These are phyloP conservation scores for Globisporangium barbulae DNA, from an alignment of 352 stramenopile genomes.

Conservation along the genomic window DNA sequence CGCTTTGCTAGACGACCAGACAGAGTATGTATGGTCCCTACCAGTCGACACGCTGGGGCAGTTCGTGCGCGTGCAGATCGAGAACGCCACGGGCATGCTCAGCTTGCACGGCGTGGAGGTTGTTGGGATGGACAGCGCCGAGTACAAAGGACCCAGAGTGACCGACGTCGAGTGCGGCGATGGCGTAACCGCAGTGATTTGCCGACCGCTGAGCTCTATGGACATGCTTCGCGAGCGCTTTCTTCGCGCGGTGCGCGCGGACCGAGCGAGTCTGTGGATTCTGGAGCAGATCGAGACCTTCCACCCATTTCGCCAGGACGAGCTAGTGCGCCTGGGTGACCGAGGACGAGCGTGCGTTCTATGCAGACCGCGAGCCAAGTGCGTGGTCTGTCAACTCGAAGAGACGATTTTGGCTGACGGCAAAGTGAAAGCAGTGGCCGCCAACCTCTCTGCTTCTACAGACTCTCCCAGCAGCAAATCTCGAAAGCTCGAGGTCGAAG, in stretches of 20 bases:
- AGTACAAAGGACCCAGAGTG: constrained; percentile 56
- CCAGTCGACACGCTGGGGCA: constrained; percentile 54
- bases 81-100: constrained; percentile 47
- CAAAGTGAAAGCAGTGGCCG: background rate
- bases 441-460: background rate
- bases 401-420: constrained; percentile 3
- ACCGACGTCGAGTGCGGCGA: constrained; percentile 57
- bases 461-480: background rate
- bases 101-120: constrained; percentile 46
- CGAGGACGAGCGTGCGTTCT: constrained; percentile 17
- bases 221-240: constrained; percentile 54
- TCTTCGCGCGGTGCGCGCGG: constrained; percentile 46
- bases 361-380: constrained; percentile 20
- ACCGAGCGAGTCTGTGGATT: constrained; percentile 39
- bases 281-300: constrained; percentile 69
- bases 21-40: constrained; percentile 35
- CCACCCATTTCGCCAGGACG: constrained; percentile 36
- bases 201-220: constrained; percentile 28
- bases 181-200: constrained; percentile 53
- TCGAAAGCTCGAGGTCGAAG: background rate
- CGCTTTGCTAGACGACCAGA: constrained; percentile 23
- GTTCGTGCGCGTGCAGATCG: constrained; percentile 64
- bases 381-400: constrained; percentile 10
- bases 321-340: background rate
- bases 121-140: constrained; percentile 31